phyloP scores from a whole-genome alignment of 2,329 filamentous ascomycete genomes.

The Dactylellina cionopaga region DNA sequence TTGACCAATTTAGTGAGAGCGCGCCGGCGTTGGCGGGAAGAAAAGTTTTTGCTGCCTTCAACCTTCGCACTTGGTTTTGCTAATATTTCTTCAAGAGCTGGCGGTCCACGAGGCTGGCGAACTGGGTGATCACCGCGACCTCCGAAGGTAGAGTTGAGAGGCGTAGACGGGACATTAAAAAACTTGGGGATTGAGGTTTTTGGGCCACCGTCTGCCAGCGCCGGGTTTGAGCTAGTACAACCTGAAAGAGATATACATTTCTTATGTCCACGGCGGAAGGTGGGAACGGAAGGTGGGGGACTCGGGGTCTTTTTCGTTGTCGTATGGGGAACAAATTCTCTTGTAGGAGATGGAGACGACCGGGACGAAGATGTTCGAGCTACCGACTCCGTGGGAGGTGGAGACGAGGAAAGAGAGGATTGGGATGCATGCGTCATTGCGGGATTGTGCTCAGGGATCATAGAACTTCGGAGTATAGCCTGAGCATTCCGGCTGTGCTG shows the following conservation, averaged over 20 bases:
- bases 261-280: constrained; percentile 73
- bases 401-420: constrained; percentile 13
- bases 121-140: constrained; percentile 94
- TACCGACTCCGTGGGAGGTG: not conserved
- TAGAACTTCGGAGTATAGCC: not conserved
- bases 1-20: constrained; percentile 91
- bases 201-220: constrained; percentile 64
- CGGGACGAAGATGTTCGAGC: constrained; percentile 12
- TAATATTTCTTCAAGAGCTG: constrained; percentile 87
- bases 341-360: constrained; percentile 37
- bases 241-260: constrained; percentile 80
- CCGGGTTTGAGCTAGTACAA: constrained; percentile 68
- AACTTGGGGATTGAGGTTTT: constrained; percentile 79
- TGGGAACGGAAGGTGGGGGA: constrained; percentile 28
- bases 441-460: not conserved
- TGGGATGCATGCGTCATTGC: constrained; percentile 8
- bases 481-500: constrained; percentile 21
- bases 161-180: constrained; percentile 80
- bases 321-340: not conserved
- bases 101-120: constrained; percentile 91
- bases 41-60: constrained; percentile 98
- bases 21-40: constrained; percentile 86
- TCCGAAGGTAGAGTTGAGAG: constrained; percentile 84
- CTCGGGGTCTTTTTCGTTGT: constrained; percentile 35
- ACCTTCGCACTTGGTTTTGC: constrained; percentile 90